Percentiles rank a stretch among this genome's conserved stretches.
Evolutionary conservation across 306 rosid genomes (phyloP).

Genomic region (Begonia loranthoides): DNA sequence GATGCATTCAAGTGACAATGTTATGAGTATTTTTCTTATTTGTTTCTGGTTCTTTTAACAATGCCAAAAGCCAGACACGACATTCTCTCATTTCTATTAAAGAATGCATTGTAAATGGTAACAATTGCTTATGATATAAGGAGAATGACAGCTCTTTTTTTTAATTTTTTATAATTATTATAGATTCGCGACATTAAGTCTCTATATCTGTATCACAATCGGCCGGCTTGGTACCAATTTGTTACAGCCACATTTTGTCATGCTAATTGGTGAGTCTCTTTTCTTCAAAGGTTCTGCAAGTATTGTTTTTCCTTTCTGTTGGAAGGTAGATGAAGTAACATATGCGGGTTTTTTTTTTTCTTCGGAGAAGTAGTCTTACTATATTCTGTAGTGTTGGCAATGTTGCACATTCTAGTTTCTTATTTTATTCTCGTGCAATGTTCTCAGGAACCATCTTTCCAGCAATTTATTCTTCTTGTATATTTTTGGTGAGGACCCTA

Average conservation of each 20-base stretch:
- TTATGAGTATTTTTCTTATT: too few relatives aligned
- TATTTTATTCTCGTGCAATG: constrained; percentile 8
- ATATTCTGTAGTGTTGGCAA: not conserved
- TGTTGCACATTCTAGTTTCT: not conserved
- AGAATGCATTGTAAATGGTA: too few relatives aligned
- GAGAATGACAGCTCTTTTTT: not conserved
- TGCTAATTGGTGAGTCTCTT: constrained; percentile 70
- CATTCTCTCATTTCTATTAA: too few relatives aligned
- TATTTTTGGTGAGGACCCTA: constrained; percentile 68
- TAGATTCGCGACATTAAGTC: constrained; percentile 46
- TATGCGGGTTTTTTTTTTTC: not conserved
- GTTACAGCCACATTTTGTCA: constrained; percentile 92
- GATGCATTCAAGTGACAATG: too few relatives aligned
- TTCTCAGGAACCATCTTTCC: constrained; percentile 90
- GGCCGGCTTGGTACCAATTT: constrained; percentile 88
- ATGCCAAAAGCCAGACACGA: too few relatives aligned
- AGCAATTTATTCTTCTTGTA: constrained; percentile 97
- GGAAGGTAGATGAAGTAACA: not conserved
- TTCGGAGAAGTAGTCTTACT: not conserved
- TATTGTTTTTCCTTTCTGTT: not conserved
- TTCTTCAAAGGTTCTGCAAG: not conserved
- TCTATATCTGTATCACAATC: constrained; percentile 64
- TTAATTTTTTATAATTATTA: constrained; percentile 4
- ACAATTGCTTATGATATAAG: too few relatives aligned
- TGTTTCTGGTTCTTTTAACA: too few relatives aligned